Conservation (phyloP, 495 filamentous ascomycete species). For the Baudoinia panamericana region DNA sequence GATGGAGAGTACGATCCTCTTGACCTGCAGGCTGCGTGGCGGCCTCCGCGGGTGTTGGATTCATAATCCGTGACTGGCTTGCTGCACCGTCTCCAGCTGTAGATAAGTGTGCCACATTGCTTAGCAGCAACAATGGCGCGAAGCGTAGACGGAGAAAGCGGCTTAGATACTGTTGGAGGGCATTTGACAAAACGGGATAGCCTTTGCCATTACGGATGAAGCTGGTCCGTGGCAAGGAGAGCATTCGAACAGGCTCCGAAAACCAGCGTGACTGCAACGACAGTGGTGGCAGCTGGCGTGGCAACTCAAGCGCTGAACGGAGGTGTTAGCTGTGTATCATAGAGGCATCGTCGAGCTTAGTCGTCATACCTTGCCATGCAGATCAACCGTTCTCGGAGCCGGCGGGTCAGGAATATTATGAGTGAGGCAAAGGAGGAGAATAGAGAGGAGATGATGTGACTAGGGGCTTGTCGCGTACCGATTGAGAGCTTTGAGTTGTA, state of each 20-base stretch:
- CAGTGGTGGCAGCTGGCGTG: conserved; percentile 60
- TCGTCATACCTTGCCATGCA: too few relatives aligned
- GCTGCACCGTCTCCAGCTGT: conserved; percentile 10
- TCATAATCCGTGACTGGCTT: too few relatives aligned
- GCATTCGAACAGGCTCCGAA: conserved; percentile 73
- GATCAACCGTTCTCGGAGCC: too few relatives aligned
- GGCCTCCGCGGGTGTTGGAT: conserved; percentile 52
- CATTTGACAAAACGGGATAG: conserved; percentile 67
- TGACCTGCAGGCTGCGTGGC: conserved; percentile 22
- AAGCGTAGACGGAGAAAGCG: conserved; percentile 72
- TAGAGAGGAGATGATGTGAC: conserved; percentile 14
- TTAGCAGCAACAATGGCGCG: conserved; percentile 68
- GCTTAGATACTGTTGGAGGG: conserved; percentile 66
- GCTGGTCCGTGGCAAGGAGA: conserved; percentile 50
- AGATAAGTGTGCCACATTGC: conserved; percentile 47
- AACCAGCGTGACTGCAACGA: conserved; percentile 81
- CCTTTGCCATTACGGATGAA: conserved; percentile 72
- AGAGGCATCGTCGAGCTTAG: not conserved
- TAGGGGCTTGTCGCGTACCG: conserved; percentile 62
- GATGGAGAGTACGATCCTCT: conserved; percentile 50
- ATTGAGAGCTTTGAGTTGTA: conserved; percentile 71
- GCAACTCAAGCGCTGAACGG: conserved; percentile 59
- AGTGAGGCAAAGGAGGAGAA: not conserved
- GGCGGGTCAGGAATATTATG: not conserved
- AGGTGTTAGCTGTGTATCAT: conserved; percentile 3